Evolutionary conservation across 2,329 filamentous ascomycete genomes (phyloP).

Genomic region (Metarhizium sp.): DNA sequence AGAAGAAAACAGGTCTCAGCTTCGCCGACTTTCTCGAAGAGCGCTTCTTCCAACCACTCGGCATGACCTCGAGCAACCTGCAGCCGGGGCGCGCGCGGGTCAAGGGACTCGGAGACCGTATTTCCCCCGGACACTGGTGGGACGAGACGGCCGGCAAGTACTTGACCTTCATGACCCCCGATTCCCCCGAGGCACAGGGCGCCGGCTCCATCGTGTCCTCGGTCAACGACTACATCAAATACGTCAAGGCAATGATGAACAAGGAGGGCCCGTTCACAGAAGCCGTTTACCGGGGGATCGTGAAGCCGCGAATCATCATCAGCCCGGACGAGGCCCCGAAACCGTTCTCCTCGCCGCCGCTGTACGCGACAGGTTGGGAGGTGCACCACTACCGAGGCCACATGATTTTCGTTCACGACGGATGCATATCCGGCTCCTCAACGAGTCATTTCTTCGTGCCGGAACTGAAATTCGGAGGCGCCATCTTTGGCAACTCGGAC

Average conservation of each 20-base stretch:
- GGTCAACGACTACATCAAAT: constrained; percentile 19
- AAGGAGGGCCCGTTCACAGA: constrained; percentile 14
- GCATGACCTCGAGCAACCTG: constrained; percentile 17
- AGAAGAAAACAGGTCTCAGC: constrained; percentile 8
- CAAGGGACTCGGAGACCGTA: constrained; percentile 11
- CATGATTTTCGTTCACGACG: constrained; percentile 16
- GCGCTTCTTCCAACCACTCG: constrained; percentile 15
- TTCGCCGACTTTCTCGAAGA: constrained; percentile 15
- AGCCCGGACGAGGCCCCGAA: constrained; percentile 3
- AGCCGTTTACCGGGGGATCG: constrained; percentile 13
- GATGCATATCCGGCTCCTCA: constrained; percentile 14
- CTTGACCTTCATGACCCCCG: not conserved
- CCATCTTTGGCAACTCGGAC: constrained; percentile 16
- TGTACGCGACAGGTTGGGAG: constrained; percentile 17
- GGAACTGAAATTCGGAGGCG: constrained; percentile 14
- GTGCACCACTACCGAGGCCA: constrained; percentile 12
- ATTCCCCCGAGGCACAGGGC: constrained; percentile 18
- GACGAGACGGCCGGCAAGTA: constrained; percentile 5
- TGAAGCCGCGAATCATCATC: constrained; percentile 10
- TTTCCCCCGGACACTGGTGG: constrained; percentile 13
- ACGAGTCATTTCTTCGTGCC: constrained; percentile 19
- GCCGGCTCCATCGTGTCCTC: constrained; percentile 20
- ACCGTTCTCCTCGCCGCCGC: not conserved
- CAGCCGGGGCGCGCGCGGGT: constrained; percentile 9
- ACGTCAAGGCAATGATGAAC: constrained; percentile 18